Conservation (phyloP, 805 yeast species). For the Wickerhamiella parazyma region DNA sequence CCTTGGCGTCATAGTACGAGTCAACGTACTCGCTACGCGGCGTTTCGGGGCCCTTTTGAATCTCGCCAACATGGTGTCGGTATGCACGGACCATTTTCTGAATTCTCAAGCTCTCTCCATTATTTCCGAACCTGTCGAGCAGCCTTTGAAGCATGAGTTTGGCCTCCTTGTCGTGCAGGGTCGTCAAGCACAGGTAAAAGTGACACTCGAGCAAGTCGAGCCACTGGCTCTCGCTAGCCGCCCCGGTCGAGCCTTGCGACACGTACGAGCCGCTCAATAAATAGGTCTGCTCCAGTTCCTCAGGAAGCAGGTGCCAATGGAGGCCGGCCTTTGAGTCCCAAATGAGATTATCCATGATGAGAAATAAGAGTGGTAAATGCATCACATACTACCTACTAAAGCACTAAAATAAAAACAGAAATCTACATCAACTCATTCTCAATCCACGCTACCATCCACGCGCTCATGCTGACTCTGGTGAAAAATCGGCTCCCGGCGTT, state of each 20-base stretch:
- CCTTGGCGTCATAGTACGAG: constrained; percentile 1
- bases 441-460: neutral
- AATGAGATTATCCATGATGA: constrained; percentile 2
- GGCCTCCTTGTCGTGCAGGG: constrained; percentile 62
- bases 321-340: constrained; percentile 30
- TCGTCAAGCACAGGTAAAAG: constrained; percentile 47
- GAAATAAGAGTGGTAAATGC: no score
- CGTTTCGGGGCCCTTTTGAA: constrained; percentile 37
- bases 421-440: no score
- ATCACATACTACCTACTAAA: no score
- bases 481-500: constrained; percentile 1
- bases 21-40: constrained; percentile 20
- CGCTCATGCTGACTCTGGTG: neutral
- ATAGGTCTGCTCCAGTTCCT: constrained; percentile 31
- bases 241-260: constrained; percentile 12
- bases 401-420: no score
- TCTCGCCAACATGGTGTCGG: constrained; percentile 32
- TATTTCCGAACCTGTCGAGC: constrained; percentile 47
- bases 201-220: constrained; percentile 56
- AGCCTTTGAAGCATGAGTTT: constrained; percentile 48
- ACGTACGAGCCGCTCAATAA: constrained; percentile 31
- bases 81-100: constrained; percentile 5
- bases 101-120: constrained; percentile 38
- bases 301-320: constrained; percentile 39
- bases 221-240: constrained; percentile 29